Percentiles rank a stretch among this genome's conserved stretches.
These are phyloP conservation scores for Thymus quinquecostatus DNA, from an alignment of 257 asterid genomes.

Conservation along the genomic window DNA sequence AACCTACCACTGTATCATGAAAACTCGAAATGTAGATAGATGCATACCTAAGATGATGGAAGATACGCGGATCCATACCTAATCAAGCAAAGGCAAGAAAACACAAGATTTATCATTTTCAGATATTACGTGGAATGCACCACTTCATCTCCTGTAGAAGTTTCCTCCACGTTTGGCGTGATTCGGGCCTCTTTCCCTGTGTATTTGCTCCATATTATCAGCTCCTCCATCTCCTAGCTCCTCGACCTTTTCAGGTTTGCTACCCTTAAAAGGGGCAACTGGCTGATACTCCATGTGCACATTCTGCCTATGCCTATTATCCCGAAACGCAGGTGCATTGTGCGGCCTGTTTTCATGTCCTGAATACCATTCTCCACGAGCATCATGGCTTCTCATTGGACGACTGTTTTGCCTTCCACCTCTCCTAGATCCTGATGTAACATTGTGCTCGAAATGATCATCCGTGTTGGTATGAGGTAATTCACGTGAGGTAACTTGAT, in stretches of 20 bases:
- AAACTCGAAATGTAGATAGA: constrained; percentile 30
- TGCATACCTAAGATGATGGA: constrained; percentile 38
- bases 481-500: constrained; percentile 45
- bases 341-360: constrained; percentile 51
- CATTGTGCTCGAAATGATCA: constrained; percentile 45
- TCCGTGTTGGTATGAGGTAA: constrained; percentile 36
- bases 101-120: constrained; percentile 36
- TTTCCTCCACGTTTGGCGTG: constrained; percentile 66
- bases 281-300: constrained; percentile 83
- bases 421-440: constrained; percentile 54
- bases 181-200: constrained; percentile 66
- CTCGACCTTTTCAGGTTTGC: constrained; percentile 49
- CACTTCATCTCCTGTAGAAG: constrained; percentile 54
- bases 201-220: constrained; percentile 45
- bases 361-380: constrained; percentile 61
- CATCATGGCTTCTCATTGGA: constrained; percentile 51
- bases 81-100: constrained; percentile 38
- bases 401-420: constrained; percentile 55
- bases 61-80: constrained; percentile 24
- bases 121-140: constrained; percentile 38
- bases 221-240: constrained; percentile 51
- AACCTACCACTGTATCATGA: constrained; percentile 23
- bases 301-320: constrained; percentile 57
- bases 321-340: constrained; percentile 45
- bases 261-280: constrained; percentile 58